Base-by-base conservation (phyloP, 2,329 filamentous ascomycete species). In the Phialemonium atrogriseum region DNA sequence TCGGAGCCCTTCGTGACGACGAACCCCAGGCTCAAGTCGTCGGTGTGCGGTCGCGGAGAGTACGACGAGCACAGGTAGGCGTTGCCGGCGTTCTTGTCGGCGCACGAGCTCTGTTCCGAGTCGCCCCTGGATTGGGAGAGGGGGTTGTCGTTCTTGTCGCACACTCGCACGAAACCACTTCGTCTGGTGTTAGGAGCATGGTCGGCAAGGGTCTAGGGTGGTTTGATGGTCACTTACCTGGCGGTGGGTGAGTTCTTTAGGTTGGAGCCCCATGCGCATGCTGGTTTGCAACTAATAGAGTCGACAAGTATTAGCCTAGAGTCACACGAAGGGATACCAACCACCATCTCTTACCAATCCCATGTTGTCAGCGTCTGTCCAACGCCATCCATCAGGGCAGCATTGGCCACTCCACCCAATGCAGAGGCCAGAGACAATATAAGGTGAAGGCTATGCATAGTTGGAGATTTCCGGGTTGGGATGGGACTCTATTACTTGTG, bases 261-360 rank as follows among this genome's bases (percentile, higher is more conserved):
- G 15, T 21, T 35, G n/a, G 18, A 31, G 5, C 22, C 27, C 42
- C 42, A 44, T n/a, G 37, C 38, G 27, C 42, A 44, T 7, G 42
- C 42, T 9, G 42, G 42, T 22, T 44, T 44, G 27, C 42, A 44
- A 26, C 42, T 41, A 28, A n/a, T n/a, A n/a, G n/a, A n/a, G n/a
- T n/a, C n/a, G 17, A 6, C 12, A 10, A n/a, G 20, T 19, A 17
- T 32, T 25, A 35, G 34, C 9, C 6, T 15, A 5, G n/a, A 10
- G 4, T 12, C 11, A 13, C 10, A 16, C 10, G 12, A 4, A 17
- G 14, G 2, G 21, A 12, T 5, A 7, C 8, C 4, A 11, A n/a
- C 10, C n/a, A 26, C 21, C 10, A 5, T 19, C 17, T 26, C 32
- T 14, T 38, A 42, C 42, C 42, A 44, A 33, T 44, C 42, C 42